phyloP scores from a whole-genome alignment of 352 stramenopile genomes.

The Phytophthora pinifolia region DNA sequence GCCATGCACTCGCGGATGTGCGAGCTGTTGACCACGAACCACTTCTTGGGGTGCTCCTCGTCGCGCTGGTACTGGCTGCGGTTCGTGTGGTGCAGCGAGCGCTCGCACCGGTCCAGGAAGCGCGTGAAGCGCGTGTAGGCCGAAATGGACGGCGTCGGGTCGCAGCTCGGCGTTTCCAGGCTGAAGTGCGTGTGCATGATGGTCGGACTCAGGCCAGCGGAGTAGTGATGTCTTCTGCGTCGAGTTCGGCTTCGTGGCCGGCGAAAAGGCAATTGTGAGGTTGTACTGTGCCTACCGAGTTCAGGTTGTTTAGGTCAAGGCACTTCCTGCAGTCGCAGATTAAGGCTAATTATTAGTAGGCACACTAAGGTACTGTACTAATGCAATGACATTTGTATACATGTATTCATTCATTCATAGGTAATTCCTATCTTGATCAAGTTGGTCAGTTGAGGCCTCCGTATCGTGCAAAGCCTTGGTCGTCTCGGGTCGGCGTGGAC shows the following conservation, averaged over 20 bases:
- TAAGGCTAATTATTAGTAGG: too few species aligned
- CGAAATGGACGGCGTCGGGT: not conserved
- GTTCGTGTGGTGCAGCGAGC: conserved; percentile 23
- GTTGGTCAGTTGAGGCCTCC: conserved; percentile 17
- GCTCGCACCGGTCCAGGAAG: conserved; percentile 19
- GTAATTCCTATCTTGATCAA: conserved; percentile 12
- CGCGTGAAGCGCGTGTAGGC: conserved; percentile 5
- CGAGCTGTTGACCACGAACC: conserved; percentile 12
- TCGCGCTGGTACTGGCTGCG: conserved; percentile 17
- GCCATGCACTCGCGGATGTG: conserved; percentile 20
- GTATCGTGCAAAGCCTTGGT: conserved; percentile 25
- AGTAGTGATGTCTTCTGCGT: too few species aligned
- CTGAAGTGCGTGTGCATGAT: conserved; percentile 5
- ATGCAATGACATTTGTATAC: too few species aligned
- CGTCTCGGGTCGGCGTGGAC: conserved; percentile 17
- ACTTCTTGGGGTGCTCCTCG: conserved; percentile 17
- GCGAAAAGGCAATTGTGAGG: too few species aligned
- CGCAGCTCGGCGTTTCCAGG: not conserved
- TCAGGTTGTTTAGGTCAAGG: too few species aligned
- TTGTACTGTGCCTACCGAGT: too few species aligned
- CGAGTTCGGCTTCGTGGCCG: too few species aligned
- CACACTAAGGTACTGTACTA: too few species aligned
- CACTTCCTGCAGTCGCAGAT: too few species aligned
- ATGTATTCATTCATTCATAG: not conserved
- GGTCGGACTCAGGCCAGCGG: too few species aligned